These are phyloP conservation scores for Cadophora sp. DNA, from an alignment of 2,329 filamentous ascomycete species.

Conservation along the genomic window DNA sequence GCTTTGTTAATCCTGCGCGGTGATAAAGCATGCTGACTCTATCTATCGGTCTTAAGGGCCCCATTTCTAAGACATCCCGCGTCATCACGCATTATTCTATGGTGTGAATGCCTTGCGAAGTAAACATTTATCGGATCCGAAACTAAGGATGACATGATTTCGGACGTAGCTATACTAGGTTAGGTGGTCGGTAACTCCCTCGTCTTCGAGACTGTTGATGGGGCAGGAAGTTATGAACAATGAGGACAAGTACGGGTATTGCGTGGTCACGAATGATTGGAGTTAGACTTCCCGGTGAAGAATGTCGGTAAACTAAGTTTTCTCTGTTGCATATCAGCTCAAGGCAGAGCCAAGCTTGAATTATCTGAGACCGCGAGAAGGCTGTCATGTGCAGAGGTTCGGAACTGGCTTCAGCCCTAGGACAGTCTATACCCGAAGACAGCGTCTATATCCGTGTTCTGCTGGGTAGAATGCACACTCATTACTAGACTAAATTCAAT, in stretches of 20 bases:
- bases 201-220: not conserved
- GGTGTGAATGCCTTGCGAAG: not conserved
- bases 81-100: not conserved
- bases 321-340: not conserved
- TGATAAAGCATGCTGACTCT: slow-evolving; percentile 14
- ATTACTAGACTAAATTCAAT: not conserved
- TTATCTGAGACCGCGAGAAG: not conserved
- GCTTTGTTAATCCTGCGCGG: not conserved
- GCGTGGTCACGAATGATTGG: not conserved
- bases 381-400: not conserved
- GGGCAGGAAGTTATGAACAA: not conserved
- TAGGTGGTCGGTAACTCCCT: not conserved
- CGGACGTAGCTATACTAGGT: not conserved
- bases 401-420: not conserved
- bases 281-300: not conserved
- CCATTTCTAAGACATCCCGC: not conserved
- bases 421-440: not conserved
- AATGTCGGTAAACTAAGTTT: not conserved
- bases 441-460: not conserved
- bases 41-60: not conserved
- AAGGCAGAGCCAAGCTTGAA: not conserved
- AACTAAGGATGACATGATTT: not conserved
- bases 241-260: not conserved
- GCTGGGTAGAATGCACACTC: not conserved
- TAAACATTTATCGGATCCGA: not conserved